phyloP scores from a whole-genome alignment of 345 rosid species.

The Nasturtium officinale region DNA sequence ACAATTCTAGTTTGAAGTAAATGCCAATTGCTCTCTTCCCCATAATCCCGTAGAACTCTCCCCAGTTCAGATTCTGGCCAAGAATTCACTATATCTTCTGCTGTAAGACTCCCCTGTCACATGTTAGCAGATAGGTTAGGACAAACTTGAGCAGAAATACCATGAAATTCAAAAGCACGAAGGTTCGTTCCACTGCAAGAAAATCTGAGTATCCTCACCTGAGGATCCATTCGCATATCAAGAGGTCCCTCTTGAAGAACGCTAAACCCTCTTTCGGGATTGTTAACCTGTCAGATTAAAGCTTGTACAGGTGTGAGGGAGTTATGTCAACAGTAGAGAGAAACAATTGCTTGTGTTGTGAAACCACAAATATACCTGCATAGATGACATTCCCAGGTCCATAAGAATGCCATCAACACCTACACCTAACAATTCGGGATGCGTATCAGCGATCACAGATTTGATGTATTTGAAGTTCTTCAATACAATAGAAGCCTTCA shows the following conservation, averaged over 20 bases:
- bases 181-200: neutral
- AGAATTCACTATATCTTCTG: slow-evolving; percentile 78
- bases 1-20: slow-evolving; percentile 67
- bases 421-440: slow-evolving; percentile 44
- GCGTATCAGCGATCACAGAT: slow-evolving; percentile 52
- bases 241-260: slow-evolving; percentile 85
- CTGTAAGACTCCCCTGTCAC: slow-evolving; percentile 73
- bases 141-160: slow-evolving; percentile 14
- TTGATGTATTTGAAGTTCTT: slow-evolving; percentile 68
- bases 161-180: slow-evolving; percentile 24
- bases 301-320: neutral
- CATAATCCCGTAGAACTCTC: slow-evolving; percentile 71
- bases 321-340: neutral
- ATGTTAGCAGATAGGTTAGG: slow-evolving; percentile 42
- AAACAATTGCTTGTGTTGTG: neutral
- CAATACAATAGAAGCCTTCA: slow-evolving; percentile 53
- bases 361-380: slow-evolving; percentile 64
- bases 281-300: slow-evolving; percentile 61
- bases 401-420: slow-evolving; percentile 88
- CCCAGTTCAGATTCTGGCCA: slow-evolving; percentile 90
- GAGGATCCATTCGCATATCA: slow-evolving; percentile 98
- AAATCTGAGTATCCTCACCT: slow-evolving; percentile 45
- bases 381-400: slow-evolving; percentile 98
- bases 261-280: slow-evolving; percentile 87
- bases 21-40: slow-evolving; percentile 87